Evolutionary conservation across 75 land plant species (phyloP).

Genomic region (Sequoiadendron giganteum): DNA sequence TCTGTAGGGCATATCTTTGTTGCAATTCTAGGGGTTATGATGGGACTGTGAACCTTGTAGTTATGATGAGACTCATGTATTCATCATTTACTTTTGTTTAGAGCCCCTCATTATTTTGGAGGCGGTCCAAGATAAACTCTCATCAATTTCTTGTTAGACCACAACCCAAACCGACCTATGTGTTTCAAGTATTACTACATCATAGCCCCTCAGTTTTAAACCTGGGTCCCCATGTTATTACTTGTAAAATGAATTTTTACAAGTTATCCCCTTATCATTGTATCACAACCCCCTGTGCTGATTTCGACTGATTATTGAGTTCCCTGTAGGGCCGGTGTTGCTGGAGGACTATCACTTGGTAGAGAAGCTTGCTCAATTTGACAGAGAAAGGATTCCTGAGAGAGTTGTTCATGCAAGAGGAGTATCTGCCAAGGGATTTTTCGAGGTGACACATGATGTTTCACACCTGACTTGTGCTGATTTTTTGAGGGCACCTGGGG

Average conservation of each 20-base stretch:
- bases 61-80: neutral
- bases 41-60: neutral
- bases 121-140: too few relatives aligned
- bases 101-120: too few relatives aligned
- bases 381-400: conserved; percentile 78
- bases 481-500: conserved; percentile 76
- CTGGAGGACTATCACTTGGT: conserved; percentile 79
- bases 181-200: neutral
- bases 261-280: neutral
- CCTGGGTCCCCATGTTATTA: neutral
- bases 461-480: conserved; percentile 81
- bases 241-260: neutral
- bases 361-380: conserved; percentile 81
- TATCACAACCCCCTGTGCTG: neutral
- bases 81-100: too few relatives aligned
- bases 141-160: too few relatives aligned
- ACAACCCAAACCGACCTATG: too few relatives aligned
- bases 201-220: neutral
- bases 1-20: neutral
- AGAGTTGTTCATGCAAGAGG: conserved; percentile 94
- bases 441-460: conserved; percentile 75
- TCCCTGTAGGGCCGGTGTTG: conserved; percentile 62
- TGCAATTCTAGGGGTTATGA: neutral
- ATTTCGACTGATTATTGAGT: neutral
- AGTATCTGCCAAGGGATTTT: conserved; percentile 81